A percentile compares a stretch with the other conserved stretches of the same genome.
phyloP scores from a whole-genome alignment of 2,329 filamentous ascomycete species.

The Fusarium begoniae region DNA sequence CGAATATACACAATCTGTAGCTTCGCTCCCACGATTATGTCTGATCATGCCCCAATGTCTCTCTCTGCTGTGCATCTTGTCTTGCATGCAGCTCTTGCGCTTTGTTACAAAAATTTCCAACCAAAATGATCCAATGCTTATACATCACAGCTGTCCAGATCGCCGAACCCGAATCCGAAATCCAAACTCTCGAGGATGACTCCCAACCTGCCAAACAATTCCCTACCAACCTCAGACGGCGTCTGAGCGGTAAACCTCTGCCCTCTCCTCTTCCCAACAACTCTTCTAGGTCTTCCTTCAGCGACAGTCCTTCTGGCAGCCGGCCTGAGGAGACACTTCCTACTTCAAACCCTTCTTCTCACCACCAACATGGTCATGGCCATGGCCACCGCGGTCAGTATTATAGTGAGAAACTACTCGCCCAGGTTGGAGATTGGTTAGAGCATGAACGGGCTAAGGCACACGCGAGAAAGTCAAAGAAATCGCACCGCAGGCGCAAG shows the following conservation, averaged over 20 bases:
- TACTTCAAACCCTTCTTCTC: constrained; percentile 31
- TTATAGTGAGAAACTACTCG: constrained; percentile 67
- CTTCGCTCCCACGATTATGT: background rate
- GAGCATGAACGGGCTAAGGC: constrained; percentile 77
- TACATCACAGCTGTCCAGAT: constrained; percentile 62
- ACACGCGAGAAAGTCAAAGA: constrained; percentile 57
- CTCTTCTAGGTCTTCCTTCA: constrained; percentile 59
- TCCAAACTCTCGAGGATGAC: constrained; percentile 46
- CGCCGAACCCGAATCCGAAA: constrained; percentile 57
- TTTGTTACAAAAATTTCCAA: background rate
- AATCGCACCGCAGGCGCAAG: constrained; percentile 52
- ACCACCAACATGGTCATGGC: constrained; percentile 40
- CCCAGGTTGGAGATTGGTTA: constrained; percentile 85
- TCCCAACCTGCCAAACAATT: constrained; percentile 44
- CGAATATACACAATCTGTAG: background rate
- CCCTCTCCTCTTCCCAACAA: constrained; percentile 44
- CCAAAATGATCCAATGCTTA: constrained; percentile 29
- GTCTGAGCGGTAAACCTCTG: constrained; percentile 47
- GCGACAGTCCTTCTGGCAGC: constrained; percentile 43
- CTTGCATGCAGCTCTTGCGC: background rate
- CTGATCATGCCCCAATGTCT: constrained; percentile 7
- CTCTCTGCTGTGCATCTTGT: background rate
- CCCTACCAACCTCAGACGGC: constrained; percentile 46
- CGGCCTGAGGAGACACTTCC: constrained; percentile 43
- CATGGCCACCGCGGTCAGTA: constrained; percentile 48